Evolutionary conservation across 2,329 filamentous ascomycete genomes (phyloP).

Genomic region (Grosmannia serpens): DNA sequence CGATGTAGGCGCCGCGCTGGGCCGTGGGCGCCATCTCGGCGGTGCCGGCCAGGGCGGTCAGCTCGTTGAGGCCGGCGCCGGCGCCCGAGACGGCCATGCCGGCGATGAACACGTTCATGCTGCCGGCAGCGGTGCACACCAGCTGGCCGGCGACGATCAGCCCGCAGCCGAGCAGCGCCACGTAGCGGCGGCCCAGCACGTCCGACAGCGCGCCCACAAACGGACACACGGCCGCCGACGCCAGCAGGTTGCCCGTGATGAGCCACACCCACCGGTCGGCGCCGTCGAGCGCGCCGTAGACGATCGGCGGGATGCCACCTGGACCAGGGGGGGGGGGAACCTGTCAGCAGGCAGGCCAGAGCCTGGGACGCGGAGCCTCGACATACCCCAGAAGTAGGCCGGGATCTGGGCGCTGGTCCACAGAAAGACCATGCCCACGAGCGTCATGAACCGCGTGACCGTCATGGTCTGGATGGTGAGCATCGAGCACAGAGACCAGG

Average conservation of each 20-base stretch:
- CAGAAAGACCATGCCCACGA: constrained; percentile 18
- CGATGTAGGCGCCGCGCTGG: constrained; percentile 53
- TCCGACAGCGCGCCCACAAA: constrained; percentile 58
- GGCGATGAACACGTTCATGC: constrained; percentile 50
- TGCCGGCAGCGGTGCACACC: constrained; percentile 42
- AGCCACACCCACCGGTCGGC: constrained; percentile 52
- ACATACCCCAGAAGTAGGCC: constrained; percentile 17
- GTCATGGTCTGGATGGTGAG: constrained; percentile 3
- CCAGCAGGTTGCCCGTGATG: constrained; percentile 40
- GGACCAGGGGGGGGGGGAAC: neutral
- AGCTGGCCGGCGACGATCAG: constrained; percentile 49
- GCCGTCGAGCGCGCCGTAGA: constrained; percentile 50
- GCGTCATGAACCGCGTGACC: constrained; percentile 13
- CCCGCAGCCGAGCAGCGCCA: constrained; percentile 40
- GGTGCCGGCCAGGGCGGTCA: constrained; percentile 56
- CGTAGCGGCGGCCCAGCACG: constrained; percentile 48
- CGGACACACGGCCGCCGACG: constrained; percentile 43
- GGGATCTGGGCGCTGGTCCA: constrained; percentile 19
- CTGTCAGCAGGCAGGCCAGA: neutral
- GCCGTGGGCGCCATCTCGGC: constrained; percentile 55
- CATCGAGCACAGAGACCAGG: neutral
- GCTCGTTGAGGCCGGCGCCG: constrained; percentile 56
- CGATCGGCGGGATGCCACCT: constrained; percentile 36
- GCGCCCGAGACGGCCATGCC: constrained; percentile 45
- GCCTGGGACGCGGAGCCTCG: constrained; percentile 10